phyloP scores from a whole-genome alignment of 805 yeast species.

The Candida maesae region DNA sequence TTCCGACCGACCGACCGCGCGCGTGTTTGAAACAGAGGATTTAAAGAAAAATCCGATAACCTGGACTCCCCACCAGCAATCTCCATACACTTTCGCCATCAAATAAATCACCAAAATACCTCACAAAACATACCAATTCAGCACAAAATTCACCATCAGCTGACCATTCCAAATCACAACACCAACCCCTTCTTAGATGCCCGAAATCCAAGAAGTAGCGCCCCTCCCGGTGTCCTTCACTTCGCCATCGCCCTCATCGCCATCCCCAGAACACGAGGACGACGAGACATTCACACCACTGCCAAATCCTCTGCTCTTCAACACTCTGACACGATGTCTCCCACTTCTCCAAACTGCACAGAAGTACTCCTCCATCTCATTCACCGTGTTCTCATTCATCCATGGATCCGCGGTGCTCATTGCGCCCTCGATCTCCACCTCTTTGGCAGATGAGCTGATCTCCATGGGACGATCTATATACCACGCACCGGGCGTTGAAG shows the following conservation, averaged over 20 bases:
- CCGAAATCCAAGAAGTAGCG: neutral
- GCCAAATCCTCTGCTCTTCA: no score
- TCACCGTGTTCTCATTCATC: conserved; percentile 51
- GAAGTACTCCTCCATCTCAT: conserved; percentile 57
- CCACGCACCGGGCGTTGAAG: conserved; percentile 51
- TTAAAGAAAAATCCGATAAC: no score
- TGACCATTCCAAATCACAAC: neutral
- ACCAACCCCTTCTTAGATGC: neutral
- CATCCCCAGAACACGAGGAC: no score
- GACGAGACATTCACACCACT: no score
- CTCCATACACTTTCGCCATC: no score
- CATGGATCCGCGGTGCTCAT: conserved; percentile 54
- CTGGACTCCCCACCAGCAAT: no score
- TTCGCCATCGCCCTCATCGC: no score
- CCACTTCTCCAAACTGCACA: conserved; percentile 35
- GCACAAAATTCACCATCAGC: neutral
- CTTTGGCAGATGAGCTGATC: conserved; percentile 48
- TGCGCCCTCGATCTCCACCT: conserved; percentile 47
- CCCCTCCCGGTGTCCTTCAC: conserved; percentile 3
- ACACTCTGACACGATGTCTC: no score
- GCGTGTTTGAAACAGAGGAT: no score
- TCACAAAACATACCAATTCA: neutral
- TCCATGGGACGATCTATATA: conserved; percentile 60
- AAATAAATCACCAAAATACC: no score
- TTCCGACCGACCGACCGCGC: no score